Evolutionary conservation across 2,329 filamentous ascomycete genomes (phyloP).

Genomic region (Drechslera avenae): DNA sequence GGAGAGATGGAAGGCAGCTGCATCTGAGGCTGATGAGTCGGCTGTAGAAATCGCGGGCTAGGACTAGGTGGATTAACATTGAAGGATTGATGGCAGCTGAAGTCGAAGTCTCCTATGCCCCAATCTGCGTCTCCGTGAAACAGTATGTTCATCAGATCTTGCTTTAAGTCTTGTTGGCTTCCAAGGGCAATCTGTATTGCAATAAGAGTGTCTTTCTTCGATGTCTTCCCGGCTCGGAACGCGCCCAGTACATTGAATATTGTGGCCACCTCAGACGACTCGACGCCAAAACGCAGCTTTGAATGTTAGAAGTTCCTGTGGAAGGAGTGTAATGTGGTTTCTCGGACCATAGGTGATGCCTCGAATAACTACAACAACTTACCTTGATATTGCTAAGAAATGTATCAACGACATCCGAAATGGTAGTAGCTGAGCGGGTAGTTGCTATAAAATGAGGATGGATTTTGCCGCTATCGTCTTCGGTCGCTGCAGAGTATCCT

Average conservation of each 20-base stretch:
- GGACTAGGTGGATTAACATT: background rate
- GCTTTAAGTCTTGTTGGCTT: constrained; percentile 26
- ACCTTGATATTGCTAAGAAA: constrained; percentile 33
- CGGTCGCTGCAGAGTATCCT: background rate
- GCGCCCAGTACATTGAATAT: constrained; percentile 23
- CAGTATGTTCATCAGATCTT: constrained; percentile 29
- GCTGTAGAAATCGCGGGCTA: constrained; percentile 32
- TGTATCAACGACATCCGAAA: constrained; percentile 14
- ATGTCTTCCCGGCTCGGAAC: constrained; percentile 23
- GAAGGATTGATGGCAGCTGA: constrained; percentile 11
- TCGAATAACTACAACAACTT: background rate
- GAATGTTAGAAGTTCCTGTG: background rate
- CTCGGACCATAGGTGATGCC: background rate
- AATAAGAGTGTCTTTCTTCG: constrained; percentile 29
- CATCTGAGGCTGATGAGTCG: constrained; percentile 30
- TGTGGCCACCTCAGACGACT: constrained; percentile 22
- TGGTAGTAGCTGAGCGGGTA: background rate
- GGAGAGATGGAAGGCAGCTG: constrained; percentile 22
- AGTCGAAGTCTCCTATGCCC: constrained; percentile 33
- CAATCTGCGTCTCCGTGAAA: constrained; percentile 31
- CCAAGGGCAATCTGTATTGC: constrained; percentile 27
- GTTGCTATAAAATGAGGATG: too few species aligned
- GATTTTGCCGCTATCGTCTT: background rate
- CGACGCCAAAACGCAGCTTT: constrained; percentile 32
- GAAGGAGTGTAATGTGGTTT: background rate